These are phyloP conservation scores for Lipomyces spencermartinsiae DNA, from an alignment of 805 yeast genomes.

Conservation along the genomic window DNA sequence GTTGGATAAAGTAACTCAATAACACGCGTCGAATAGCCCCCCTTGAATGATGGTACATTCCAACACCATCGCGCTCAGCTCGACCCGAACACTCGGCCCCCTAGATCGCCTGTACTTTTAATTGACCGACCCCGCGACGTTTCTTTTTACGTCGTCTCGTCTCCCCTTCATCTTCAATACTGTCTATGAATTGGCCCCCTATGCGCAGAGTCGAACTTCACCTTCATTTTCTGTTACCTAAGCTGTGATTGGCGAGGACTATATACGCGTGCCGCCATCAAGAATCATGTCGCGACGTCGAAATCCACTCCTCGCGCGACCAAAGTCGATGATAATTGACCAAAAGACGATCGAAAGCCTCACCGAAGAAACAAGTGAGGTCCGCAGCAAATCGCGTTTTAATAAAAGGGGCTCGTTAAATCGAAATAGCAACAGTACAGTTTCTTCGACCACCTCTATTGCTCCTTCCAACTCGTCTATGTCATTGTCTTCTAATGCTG, in stretches of 20 bases:
- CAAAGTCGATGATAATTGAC: constrained; percentile 31
- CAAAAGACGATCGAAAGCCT: constrained; percentile 4
- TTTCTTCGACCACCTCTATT: not conserved
- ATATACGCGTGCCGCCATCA: not conserved
- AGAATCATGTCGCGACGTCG: constrained; percentile 25
- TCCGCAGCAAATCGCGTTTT: not conserved
- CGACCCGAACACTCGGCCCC: too few species aligned
- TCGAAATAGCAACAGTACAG: constrained; percentile 3
- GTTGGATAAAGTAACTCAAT: too few species aligned
- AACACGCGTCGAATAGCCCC: too few species aligned
- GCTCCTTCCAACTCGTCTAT: not conserved
- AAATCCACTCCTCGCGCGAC: constrained; percentile 23
- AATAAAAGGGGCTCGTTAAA: not conserved
- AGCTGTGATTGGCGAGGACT: not conserved
- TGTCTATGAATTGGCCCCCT: too few species aligned
- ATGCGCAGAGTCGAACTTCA: not conserved
- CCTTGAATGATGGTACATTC: too few species aligned
- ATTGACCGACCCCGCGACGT: too few species aligned
- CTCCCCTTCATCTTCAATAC: too few species aligned
- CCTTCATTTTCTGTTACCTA: not conserved
- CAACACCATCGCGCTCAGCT: too few species aligned
- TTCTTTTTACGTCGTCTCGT: too few species aligned
- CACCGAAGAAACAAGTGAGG: constrained; percentile 3
- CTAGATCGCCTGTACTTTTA: too few species aligned
- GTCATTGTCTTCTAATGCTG: not conserved